Conservation (phyloP, 176 grass and related monocot species). For the Cenchrus americanus region DNA sequence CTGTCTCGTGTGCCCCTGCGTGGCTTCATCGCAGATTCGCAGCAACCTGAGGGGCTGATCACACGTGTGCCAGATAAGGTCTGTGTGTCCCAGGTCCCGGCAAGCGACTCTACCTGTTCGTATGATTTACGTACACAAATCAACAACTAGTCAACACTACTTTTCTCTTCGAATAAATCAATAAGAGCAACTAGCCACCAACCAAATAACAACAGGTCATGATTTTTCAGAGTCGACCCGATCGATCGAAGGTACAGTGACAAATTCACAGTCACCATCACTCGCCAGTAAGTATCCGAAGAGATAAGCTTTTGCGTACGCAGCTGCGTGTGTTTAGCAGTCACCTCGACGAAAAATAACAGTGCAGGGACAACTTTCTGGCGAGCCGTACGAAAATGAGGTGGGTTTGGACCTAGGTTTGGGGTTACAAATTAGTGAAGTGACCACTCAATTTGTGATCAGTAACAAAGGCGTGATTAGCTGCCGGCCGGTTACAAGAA, state of each 20-base stretch:
- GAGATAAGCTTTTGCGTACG: background rate
- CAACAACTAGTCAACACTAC: too few relatives aligned
- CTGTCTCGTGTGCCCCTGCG: background rate
- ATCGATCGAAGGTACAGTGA: background rate
- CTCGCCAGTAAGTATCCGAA: background rate
- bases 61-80: background rate
- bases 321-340: background rate
- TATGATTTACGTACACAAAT: too few relatives aligned
- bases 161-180: too few relatives aligned
- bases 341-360: background rate
- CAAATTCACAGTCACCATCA: background rate
- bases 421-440: background rate
- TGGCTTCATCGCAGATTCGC: background rate
- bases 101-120: too few relatives aligned
- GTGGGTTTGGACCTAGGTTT: background rate
- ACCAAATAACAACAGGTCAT: too few relatives aligned
- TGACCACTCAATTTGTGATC: background rate
- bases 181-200: too few relatives aligned
- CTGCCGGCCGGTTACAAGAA: too few relatives aligned
- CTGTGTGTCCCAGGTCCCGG: background rate
- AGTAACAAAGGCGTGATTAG: too few relatives aligned
- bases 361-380: background rate
- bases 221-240: background rate
- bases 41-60: background rate
- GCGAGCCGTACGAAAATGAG: background rate